Conservation (phyloP, 495 filamentous ascomycete genomes). For the Neurospora discreta region DNA sequence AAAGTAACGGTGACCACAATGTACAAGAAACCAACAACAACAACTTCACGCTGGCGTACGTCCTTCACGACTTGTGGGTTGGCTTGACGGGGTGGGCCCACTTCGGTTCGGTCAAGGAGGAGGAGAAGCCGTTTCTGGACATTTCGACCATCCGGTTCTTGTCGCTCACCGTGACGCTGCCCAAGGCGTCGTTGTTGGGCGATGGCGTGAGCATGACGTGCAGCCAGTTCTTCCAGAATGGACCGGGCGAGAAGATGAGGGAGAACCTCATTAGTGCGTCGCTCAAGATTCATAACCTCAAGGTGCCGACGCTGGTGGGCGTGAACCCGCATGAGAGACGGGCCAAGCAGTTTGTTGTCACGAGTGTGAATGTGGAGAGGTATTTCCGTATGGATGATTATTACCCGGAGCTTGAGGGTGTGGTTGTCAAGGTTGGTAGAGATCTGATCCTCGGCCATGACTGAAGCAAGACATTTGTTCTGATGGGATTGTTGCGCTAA, state of each 20-base stretch:
- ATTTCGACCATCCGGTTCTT: conserved; percentile 21
- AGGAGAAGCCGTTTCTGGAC: conserved; percentile 9
- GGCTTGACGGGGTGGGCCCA: conserved; percentile 17
- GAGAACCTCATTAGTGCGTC: conserved; percentile 16
- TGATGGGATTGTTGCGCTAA: conserved; percentile 4
- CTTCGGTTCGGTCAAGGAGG: neutral
- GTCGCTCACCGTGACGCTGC: conserved; percentile 31
- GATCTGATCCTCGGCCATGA: neutral
- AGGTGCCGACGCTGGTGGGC: conserved; percentile 48
- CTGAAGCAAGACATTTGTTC: no score
- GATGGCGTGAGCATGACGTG: conserved; percentile 32
- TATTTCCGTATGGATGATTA: conserved; percentile 25
- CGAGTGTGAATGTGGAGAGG: conserved; percentile 42
- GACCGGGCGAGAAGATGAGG: conserved; percentile 1
- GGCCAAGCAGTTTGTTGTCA: conserved; percentile 47
- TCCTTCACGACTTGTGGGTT: conserved; percentile 22
- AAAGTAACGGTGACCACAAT: neutral
- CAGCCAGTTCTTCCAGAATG: conserved; percentile 20
- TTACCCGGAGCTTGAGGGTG: conserved; percentile 35
- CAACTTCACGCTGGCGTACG: conserved; percentile 9
- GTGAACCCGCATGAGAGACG: conserved; percentile 48
- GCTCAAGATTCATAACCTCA: conserved; percentile 31
- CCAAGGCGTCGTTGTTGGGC: conserved; percentile 44
- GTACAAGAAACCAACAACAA: conserved; percentile 6
- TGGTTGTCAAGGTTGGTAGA: conserved; percentile 36